Evolutionary conservation across 805 yeast genomes (phyloP).

Genomic region (Pichia heedii): DNA sequence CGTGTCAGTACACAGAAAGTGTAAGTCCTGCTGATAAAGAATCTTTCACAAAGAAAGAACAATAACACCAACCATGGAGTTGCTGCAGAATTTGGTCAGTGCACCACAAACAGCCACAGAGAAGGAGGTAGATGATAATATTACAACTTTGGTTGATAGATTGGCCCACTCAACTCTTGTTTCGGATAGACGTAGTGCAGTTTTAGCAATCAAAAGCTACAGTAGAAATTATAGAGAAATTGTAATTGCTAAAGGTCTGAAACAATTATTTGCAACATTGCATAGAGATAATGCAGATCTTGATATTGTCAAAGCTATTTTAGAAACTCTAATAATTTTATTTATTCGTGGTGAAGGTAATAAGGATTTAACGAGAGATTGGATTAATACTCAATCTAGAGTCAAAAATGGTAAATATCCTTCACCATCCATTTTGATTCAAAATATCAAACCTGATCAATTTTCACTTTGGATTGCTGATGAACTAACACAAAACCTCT

Average conservation of each 20-base stretch:
- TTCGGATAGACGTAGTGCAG: conserved; percentile 85
- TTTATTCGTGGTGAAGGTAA: conserved; percentile 58
- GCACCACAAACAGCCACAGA: conserved; percentile 25
- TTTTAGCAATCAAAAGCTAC: conserved; percentile 79
- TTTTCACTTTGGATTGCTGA: conserved; percentile 94
- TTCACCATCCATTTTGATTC: conserved; percentile 54
- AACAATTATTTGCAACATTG: conserved; percentile 61
- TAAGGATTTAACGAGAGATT: conserved; percentile 54
- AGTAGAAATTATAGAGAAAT: conserved; percentile 82
- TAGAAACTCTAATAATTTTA: conserved; percentile 78
- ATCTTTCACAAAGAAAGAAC: no score
- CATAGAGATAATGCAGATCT: conserved; percentile 55
- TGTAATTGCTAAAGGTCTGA: conserved; percentile 79
- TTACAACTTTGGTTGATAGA: conserved; percentile 81
- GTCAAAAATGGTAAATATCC: conserved; percentile 71
- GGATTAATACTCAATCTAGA: conserved; percentile 71
- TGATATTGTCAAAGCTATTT: conserved; percentile 64
- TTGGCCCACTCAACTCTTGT: conserved; percentile 72
- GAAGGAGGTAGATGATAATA: conserved; percentile 61
- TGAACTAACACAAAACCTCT: conserved; percentile 64
- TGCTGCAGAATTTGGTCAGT: conserved; percentile 27
- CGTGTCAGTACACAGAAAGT: no score
- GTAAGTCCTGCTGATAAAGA: no score
- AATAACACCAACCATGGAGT: conserved; percentile 19
- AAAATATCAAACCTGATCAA: conserved; percentile 57